Evolutionary conservation across 192 early-diverging fungal genomes (phyloP), one percentile per base, ranked within the genome.

Genomic region (Cetraspora pellucida): DNA sequence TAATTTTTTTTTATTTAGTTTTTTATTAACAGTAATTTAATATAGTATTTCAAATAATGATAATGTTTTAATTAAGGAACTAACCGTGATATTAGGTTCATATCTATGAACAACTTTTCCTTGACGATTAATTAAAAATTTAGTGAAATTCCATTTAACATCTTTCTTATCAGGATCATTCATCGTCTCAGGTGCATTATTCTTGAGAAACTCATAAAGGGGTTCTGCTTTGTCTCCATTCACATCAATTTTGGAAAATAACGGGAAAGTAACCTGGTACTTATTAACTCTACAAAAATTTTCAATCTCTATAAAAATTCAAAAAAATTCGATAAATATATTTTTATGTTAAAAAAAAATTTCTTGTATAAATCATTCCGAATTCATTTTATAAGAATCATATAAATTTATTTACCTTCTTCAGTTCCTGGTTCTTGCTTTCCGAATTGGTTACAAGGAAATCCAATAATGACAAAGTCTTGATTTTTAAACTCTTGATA

Each of bases 361-460:
- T n/a, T n/a, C n/a, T n/a, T n/a, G n/a, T n/a, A n/a, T n/a, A n/a
- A n/a, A n/a, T n/a, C n/a, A n/a, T n/a, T n/a, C n/a, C n/a, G n/a
- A n/a, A n/a, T n/a, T n/a, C n/a, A 37, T 37, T 37, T 37, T 7
- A 37, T 7, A 6, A 37, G 37, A 0, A 37, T 37, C 37, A 6
- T 5, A 5, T 3, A 37, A 1, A 1, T 37, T 37, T 37, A 37
- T 37, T 37, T 72, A 72, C 69, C 49, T 55, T 23, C 52, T 31
- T 72, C 50, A 19, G 23, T 27, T 16, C 27, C 69, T 30, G 69
- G 69, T 43, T 72, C 69, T 72, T 95, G 93, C 28, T 75, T 78
- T 16, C 81, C 90, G 77, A 97, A 97, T 88, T 95, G 91, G 85
- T 97, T 96, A 77, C 90, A 91, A 23, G 97, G 97, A 82, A 94